Percentiles rank a stretch among this genome's conserved stretches.
phyloP scores from a whole-genome alignment of 2,329 filamentous ascomycete genomes.

The Aspergillus brasiliensis region DNA sequence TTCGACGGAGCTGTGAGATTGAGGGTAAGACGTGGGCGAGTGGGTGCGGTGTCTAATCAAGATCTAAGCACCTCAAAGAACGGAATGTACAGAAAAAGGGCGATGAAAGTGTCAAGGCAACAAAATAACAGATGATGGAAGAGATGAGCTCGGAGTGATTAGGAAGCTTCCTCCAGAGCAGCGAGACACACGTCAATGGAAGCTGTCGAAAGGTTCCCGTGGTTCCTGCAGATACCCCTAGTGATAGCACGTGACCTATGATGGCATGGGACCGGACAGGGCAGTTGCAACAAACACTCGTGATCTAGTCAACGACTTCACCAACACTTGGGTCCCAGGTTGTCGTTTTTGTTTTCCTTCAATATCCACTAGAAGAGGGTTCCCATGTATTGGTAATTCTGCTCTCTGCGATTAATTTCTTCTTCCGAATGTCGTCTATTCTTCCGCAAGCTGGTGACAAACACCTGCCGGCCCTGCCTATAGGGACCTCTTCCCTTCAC shows the following conservation, averaged over 20 bases:
- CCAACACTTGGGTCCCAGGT: neutral
- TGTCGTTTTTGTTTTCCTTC: neutral
- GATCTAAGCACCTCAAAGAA: constrained; percentile 23
- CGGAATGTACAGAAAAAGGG: constrained; percentile 24
- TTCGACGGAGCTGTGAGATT: constrained; percentile 31
- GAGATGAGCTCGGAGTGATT: constrained; percentile 13
- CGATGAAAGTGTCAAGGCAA: constrained; percentile 23
- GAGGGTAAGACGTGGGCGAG: constrained; percentile 20
- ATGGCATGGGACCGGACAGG: constrained; percentile 13
- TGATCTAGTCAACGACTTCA: neutral
- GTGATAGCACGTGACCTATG: constrained; percentile 23
- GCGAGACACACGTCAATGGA: constrained; percentile 38
- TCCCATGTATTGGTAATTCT: neutral
- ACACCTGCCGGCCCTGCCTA: constrained; percentile 32
- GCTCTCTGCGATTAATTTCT: constrained; percentile 1
- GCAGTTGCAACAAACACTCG: neutral
- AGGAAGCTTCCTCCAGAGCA: constrained; percentile 20
- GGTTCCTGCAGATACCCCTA: constrained; percentile 32
- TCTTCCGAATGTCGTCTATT: constrained; percentile 33
- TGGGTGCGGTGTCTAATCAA: constrained; percentile 13
- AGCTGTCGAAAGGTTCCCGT: constrained; percentile 31
- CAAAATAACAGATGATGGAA: constrained; percentile 23
- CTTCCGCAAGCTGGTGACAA: constrained; percentile 28
- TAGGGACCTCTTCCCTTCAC: constrained; percentile 32
- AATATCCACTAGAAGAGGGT: neutral